These are phyloP conservation scores for Flaveria linearis DNA, from an alignment of 129 eudicot species.

Conservation along the genomic window DNA sequence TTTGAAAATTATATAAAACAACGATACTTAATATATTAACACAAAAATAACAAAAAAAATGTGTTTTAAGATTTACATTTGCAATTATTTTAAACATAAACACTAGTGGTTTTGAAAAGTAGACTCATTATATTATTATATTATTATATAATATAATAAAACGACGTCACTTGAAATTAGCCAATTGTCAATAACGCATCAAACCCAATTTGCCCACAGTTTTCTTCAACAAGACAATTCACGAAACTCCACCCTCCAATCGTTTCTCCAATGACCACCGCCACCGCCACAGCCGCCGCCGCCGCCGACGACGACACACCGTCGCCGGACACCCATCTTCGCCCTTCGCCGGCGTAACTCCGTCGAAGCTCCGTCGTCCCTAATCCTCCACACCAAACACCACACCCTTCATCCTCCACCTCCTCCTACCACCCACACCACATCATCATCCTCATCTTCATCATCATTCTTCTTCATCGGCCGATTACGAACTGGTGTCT, in stretches of 20 bases:
- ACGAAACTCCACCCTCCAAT: neutral
- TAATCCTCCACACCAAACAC: conserved; percentile 25
- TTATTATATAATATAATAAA: neutral
- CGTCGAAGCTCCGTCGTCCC: conserved; percentile 22
- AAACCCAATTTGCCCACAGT: conserved; percentile 30
- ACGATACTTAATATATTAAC: neutral
- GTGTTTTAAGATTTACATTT: too few species aligned
- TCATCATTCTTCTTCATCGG: conserved; percentile 16
- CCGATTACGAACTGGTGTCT: conserved; percentile 53
- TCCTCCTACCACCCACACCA: conserved; percentile 11
- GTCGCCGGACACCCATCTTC: conserved; percentile 26
- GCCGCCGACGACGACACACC: conserved; percentile 18
- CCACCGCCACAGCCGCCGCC: conserved; percentile 18
- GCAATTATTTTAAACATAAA: too few species aligned
- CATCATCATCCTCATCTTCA: conserved; percentile 27
- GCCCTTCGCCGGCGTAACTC: conserved; percentile 55
- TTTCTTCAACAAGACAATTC: neutral
- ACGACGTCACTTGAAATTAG: neutral
- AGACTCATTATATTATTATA: neutral
- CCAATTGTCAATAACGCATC: neutral
- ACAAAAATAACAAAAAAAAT: too few species aligned
- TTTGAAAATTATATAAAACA: neutral
- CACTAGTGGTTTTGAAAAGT: neutral
- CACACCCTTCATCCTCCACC: conserved; percentile 6
- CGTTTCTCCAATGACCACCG: conserved; percentile 27